Base-by-base conservation (phyloP, 2,329 filamentous ascomycete genomes). In the Pestalotiopsis sp. region DNA sequence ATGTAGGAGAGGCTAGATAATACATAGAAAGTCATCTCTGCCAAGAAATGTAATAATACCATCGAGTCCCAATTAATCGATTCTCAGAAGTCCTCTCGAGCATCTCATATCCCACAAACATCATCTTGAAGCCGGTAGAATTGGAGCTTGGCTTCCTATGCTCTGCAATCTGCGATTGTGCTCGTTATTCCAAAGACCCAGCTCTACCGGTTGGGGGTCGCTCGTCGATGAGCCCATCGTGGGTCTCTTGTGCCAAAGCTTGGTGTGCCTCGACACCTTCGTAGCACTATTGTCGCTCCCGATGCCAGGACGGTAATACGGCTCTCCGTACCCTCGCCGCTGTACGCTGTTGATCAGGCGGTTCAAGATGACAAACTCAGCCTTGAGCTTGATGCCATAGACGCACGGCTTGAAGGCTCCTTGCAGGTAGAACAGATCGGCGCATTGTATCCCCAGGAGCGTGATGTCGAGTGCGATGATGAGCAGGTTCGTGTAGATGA, bases 401-500 rank as follows among this genome's bases (percentile, higher is more conserved):
- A 79, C 76, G 49, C 73, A 75, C 1, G 77, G 75, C 67, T 80
- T 78, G 69, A 78, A 77, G 1, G 76, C 73, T 2, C 75, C 74
- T 60, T 82, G 79, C 3, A 83, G 68, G 27, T 65, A 59, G 58
- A 78, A 78, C 70, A 82, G 81, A 13, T 76, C 75, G 3, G 78
- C 74, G 70, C 78, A 82, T 69, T 80, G 77, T 13, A 82, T 72
- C 2, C 75, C 80, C 0, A 83, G 75, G 0, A 83, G 73, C 17
- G 76, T 75, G 66, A 78, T 75, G 68, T 83, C 80, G 45, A 83
- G 76, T 4, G 72, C 71, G 67, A 83, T 80, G 66, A 83, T 77
- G 56, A 82, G 73, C 12, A 81, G 4, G 70, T 82, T 82, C 65
- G 77, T 76, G 31, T 74, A 74, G 45, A 83, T 77, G 6, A 83